phyloP scores from a whole-genome alignment of 768 basidiomycete genomes.

The Psilocybe tampanensis region DNA sequence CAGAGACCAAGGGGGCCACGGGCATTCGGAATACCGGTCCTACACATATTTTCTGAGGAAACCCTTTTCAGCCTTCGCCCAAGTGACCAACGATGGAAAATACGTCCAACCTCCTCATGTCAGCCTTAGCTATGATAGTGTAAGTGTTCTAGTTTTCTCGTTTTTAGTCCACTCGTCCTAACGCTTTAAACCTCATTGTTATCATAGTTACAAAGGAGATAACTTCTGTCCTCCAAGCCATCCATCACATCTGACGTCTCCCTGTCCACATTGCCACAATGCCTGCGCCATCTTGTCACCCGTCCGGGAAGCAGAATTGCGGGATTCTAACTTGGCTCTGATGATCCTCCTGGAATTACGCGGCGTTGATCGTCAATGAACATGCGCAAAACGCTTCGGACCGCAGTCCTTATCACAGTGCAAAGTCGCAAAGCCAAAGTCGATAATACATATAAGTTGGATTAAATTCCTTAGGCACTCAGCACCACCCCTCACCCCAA shows the following conservation, averaged over 20 bases:
- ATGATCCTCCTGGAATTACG: slow-evolving; percentile 64
- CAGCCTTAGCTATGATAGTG: slow-evolving; percentile 77
- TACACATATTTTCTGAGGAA: no score
- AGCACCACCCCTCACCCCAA: no score
- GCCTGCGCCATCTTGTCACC: slow-evolving; percentile 54
- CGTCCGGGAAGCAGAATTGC: slow-evolving; percentile 28
- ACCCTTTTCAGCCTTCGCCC: slow-evolving; percentile 74
- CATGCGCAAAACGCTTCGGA: slow-evolving; percentile 36
- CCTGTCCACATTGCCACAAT: slow-evolving; percentile 52
- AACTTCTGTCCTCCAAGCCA: slow-evolving; percentile 48
- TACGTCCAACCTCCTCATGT: slow-evolving; percentile 72
- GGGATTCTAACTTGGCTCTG: slow-evolving; percentile 36
- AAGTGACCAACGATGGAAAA: slow-evolving; percentile 62
- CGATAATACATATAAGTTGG: no score
- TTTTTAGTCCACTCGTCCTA: no score
- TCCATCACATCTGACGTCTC: slow-evolving; percentile 20
- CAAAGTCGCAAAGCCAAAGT: no score
- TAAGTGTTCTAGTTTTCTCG: slow-evolving; percentile 35
- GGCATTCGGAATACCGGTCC: no score
- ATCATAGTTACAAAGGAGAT: slow-evolving; percentile 79
- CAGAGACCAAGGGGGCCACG: no score
- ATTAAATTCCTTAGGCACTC: no score
- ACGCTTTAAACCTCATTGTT: background rate
- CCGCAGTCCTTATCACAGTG: no score
- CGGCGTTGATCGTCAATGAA: slow-evolving; percentile 57